Percentiles rank a stretch among this genome's conserved stretches.
Conservation (phyloP, 352 stramenopile genomes). For the Phytophthora cryptogea region DNA sequence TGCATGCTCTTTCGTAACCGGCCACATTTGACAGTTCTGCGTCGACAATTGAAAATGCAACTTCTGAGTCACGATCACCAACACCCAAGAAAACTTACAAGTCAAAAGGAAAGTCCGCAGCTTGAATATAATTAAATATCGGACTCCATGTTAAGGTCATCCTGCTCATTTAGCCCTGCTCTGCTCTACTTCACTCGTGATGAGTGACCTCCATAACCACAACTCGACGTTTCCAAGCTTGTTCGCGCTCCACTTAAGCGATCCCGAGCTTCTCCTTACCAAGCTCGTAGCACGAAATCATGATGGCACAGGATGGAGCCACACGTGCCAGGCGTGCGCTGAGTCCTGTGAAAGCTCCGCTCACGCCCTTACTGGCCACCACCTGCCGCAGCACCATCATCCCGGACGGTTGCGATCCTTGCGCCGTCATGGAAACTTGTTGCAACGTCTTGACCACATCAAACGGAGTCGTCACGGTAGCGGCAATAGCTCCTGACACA, state of each 20-base stretch:
- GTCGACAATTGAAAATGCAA: not conserved
- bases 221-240: not conserved
- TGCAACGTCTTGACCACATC: conserved; percentile 96
- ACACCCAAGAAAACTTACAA: not conserved
- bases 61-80: not conserved
- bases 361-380: conserved; percentile 47
- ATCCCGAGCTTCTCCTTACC: conserved; percentile 75
- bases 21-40: too few relatives aligned
- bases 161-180: conserved; percentile 9
- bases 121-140: conserved; percentile 32
- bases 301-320: conserved; percentile 84
- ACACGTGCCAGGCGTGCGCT: conserved; percentile 69
- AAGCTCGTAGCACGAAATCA: conserved; percentile 87
- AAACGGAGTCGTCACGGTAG: conserved; percentile 93
- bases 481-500: conserved; percentile 85
- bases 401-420: conserved; percentile 45
- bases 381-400: conserved; percentile 54
- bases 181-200: conserved; percentile 9
- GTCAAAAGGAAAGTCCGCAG: conserved; percentile 1
- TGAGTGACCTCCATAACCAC: conserved; percentile 12
- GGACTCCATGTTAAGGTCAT: conserved; percentile 16
- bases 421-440: conserved; percentile 60
- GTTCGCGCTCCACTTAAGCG: conserved; percentile 24
- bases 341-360: conserved; percentile 68
- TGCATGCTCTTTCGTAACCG: too few relatives aligned